Evolutionary conservation across 176 grass and related monocot genomes (phyloP), one percentile per base, ranked within the genome.

Genomic region (Pharus latifolius): DNA sequence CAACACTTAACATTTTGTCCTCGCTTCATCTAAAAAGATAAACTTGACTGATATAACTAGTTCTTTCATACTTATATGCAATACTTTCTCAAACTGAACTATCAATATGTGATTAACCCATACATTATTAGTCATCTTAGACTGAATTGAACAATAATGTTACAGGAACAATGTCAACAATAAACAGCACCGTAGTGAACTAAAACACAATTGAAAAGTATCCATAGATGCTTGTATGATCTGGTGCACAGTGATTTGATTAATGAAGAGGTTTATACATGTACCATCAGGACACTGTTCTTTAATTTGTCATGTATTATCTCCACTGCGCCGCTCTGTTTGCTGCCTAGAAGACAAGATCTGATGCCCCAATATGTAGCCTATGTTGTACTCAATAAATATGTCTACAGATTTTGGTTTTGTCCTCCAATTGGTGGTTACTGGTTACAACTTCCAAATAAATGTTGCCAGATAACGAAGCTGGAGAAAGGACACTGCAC

Each of bases 381-480:
- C 34, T 61, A 3, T 41, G 41, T 61, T 75, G 64, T 67, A 29
- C 62, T n/a, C n/a, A n/a, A 67, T 74, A 53, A 52, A 52, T 61
- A 34, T 60, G 34, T 44, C 70, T 34, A 40, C 52, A 42, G 25
- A 43, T 76, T n/a, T 31, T 43, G 47, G 38, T 13, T 68, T 33
- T 63, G 52, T 32, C 72, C 34, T 76, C 46, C 72, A 62, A 37
- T 35, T 76, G 48, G 76, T 77, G 65, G 73, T 83, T 82, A 55
- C 37, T 35, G 15, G 49, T 72, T 72, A 42, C 67, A 71, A 49
- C 63, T 24, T 23, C 44, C 64, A 76, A 63, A 63, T 27, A 65
- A 34, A 25, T 44, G 43, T 27, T 70, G 25, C 22, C 56, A 34
- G 13, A 12, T 7, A 25, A 3, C 24, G 15, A 12, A 11, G 32